A percentile compares a stretch with the other conserved stretches of the same genome.
These are phyloP conservation scores for Yamadazyma epiphylla DNA, from an alignment of 1,139 yeast species.

Conservation along the genomic window DNA sequence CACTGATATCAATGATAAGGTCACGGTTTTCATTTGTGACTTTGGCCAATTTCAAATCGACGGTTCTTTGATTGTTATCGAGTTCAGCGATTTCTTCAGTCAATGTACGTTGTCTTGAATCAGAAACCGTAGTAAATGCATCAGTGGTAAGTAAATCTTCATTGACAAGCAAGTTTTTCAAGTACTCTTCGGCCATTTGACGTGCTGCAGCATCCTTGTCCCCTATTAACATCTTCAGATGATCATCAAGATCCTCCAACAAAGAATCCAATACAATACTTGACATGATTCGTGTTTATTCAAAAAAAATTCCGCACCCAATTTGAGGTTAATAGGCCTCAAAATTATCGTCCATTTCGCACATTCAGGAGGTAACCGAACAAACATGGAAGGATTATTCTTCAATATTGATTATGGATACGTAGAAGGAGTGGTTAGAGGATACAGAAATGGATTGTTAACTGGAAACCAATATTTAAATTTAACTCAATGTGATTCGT, in stretches of 20 bases:
- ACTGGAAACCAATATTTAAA: slow-evolving; percentile 79
- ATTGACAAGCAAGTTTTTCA: slow-evolving; percentile 30
- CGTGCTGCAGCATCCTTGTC: slow-evolving; percentile 11
- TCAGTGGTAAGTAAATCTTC: slow-evolving; percentile 43
- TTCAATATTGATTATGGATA: slow-evolving; percentile 88
- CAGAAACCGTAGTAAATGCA: slow-evolving; percentile 28
- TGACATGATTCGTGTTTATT: no score
- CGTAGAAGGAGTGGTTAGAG: slow-evolving; percentile 92
- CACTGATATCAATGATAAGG: slow-evolving; percentile 35
- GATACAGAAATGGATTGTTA: slow-evolving; percentile 82
- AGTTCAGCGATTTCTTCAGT: slow-evolving; percentile 48
- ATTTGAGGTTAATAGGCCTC: not conserved
- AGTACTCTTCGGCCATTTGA: slow-evolving; percentile 16
- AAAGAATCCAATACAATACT: slow-evolving; percentile 21
- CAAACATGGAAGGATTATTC: slow-evolving; percentile 22
- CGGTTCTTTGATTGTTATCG: slow-evolving; percentile 29
- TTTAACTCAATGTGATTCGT: slow-evolving; percentile 90
- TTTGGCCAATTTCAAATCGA: slow-evolving; percentile 27
- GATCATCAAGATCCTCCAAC: slow-evolving; percentile 17
- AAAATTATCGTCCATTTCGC: not conserved
- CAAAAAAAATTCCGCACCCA: no score
- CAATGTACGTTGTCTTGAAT: slow-evolving; percentile 21
- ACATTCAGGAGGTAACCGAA: not conserved
- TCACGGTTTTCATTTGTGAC: slow-evolving; percentile 38
- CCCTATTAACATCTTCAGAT: slow-evolving; percentile 7